Evolutionary conservation across 2,329 filamentous ascomycete genomes (phyloP), one percentile per base, ranked within the genome.

Genomic region (Botrytis tulipae): DNA sequence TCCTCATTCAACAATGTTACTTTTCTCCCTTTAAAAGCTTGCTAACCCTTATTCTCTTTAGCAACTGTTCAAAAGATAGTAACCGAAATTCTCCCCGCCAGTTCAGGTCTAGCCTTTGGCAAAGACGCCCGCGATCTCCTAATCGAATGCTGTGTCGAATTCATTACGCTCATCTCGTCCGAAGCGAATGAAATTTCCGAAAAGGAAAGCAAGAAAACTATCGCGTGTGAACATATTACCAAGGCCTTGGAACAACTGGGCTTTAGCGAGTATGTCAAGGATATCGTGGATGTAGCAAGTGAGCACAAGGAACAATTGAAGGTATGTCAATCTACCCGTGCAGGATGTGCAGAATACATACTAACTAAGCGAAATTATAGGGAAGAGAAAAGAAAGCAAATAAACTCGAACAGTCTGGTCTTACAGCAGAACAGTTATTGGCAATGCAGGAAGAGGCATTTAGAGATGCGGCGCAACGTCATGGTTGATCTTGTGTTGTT

Each of bases 111-210:
- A 75, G 91, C 93, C 2, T 98, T 98, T 82, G 93, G 95, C 61
- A 98, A 97, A 82, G 96, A 99, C 80, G 95, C 95, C 20, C 92
- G 96, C 74, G 96, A 99, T 81, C 87, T 98, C 4, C 87, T 99
- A 70, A 99, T 99, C 80, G 96, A 98, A 85, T 98, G 96, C 85
- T 99, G 96, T 81, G 95, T 99, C 80, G 96, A 99, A 83, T 99
- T 99, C 83, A 98, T 99, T 83, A 98, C 96, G 29, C 89, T 99
- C 80, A 93, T 99, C 78, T 98, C 95, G n/a, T 97, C 94, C 66
- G 95, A 99, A 85, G 96, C 96, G 76, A 99, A 99, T 83, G 96
- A 99, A 80, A 99, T 99, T 77, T 97, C 95, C 20, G 96, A 99
- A 82, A 97, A 97, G 83, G 96, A 99, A 81, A 94, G 95, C 68